A percentile compares a stretch with the other conserved stretches of the same genome.
Evolutionary conservation across 495 filamentous ascomycete genomes (phyloP).

Genomic region (Aspergillus baeticus): DNA sequence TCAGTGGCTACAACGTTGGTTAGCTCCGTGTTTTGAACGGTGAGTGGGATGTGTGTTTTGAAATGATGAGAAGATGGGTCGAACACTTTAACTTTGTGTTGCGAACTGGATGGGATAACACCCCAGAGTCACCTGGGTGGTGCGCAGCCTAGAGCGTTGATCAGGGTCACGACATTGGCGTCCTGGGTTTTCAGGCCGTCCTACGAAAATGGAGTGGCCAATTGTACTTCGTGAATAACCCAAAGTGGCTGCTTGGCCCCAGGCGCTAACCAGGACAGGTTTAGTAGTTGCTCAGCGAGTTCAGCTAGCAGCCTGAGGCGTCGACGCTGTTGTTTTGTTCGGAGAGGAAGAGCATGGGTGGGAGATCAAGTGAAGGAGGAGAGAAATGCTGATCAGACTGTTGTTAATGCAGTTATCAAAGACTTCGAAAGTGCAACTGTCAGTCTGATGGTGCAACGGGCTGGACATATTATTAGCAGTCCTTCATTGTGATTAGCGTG

Average conservation of each 20-base stretch:
- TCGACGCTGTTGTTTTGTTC: neutral
- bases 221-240: neutral
- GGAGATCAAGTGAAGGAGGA: neutral
- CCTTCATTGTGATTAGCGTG: constrained; percentile 12
- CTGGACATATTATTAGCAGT: constrained; percentile 4
- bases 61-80: neutral
- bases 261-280: constrained; percentile 1
- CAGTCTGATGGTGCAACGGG: neutral
- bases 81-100: neutral
- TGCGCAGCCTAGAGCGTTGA: neutral
- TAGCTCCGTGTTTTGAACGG: neutral
- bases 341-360: neutral
- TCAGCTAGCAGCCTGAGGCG: constrained; percentile 1
- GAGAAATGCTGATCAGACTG: neutral
- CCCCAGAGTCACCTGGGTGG: neutral
- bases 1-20: neutral
- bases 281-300: neutral
- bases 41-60: neutral
- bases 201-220: neutral
- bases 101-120: too few species aligned
- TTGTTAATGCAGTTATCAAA: too few species aligned
- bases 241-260: constrained; percentile 13
- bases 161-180: neutral
- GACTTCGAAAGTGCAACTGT: neutral
- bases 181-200: constrained; percentile 19